Conservation (phyloP, 2,329 filamentous ascomycete species). For the Dothiorella sarmentorum region DNA sequence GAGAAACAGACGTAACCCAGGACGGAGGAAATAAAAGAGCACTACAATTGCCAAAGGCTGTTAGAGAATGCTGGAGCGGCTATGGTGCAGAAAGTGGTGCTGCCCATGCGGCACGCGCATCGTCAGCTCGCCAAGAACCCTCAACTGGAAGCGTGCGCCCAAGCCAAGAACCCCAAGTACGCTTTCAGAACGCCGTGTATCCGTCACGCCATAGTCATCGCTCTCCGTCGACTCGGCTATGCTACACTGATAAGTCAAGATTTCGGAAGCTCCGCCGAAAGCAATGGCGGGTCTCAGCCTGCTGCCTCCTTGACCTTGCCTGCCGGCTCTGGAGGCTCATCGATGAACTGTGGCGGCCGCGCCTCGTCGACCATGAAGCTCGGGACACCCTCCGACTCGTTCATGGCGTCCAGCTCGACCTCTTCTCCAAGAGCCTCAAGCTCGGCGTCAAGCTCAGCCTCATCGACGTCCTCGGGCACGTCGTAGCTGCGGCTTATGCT, state of each 20-base stretch:
- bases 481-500: conserved; percentile 88
- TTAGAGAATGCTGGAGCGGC: neutral
- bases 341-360: conserved; percentile 79
- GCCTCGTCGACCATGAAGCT: conserved; percentile 88
- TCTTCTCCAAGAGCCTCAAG: conserved; percentile 91
- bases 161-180: conserved; percentile 17
- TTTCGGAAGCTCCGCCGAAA: neutral
- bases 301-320: conserved; percentile 80
- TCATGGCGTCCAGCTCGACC: conserved; percentile 77
- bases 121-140: conserved; percentile 5
- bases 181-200: conserved; percentile 14
- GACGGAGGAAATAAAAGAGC: neutral
- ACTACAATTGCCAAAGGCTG: neutral
- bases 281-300: conserved; percentile 31
- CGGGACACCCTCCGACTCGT: conserved; percentile 61
- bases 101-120: conserved; percentile 9
- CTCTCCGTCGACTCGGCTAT: neutral
- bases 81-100: neutral
- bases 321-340: conserved; percentile 71
- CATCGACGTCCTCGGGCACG: conserved; percentile 93
- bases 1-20: neutral
- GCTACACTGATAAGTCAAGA: neutral
- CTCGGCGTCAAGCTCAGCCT: conserved; percentile 93
- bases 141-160: conserved; percentile 4
- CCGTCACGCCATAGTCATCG: conserved; percentile 17